Evolutionary conservation across 192 early-diverging fungal genomes (phyloP), one percentile per base, ranked within the genome.

Genomic region (Entophlyctis luteolus): DNA sequence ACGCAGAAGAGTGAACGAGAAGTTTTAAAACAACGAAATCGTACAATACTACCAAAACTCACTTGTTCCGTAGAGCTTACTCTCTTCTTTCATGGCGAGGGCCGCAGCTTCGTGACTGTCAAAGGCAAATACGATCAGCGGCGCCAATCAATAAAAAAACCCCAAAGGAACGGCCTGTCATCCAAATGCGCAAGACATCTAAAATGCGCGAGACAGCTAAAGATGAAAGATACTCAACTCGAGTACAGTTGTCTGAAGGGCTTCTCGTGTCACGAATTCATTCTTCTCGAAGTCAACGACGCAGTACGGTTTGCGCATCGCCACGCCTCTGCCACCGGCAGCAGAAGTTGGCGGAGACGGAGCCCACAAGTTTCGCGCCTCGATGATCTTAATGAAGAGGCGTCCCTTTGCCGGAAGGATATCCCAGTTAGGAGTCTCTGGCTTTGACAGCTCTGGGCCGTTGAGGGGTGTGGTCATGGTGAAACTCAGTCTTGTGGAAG

Each of bases 281-380:
- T 77, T 82, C 70, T 80, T 82, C 33, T 83, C 81, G 55, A 83
- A 83, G 48, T 83, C 81, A 33, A 83, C 81, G 31, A 83, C 81
- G 59, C 80, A 82, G 55, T 83, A 83, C 10, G 80, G 81, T 34
- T 70, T 58, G 48, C 23, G 16, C 16, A 35, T 12, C 16, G 27
- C 20, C 46, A 12, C 12, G 29, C 8, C 49, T 8, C 25, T 20
- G 70, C 70, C 70, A 62, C 77, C 47, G 72, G 78, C 83, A 16
- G 37, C 55, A 29, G 37, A 14, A 38, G 20, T 46, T n/a, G n/a
- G n/a, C n/a, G n/a, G n/a, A 34, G 45, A 60, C 20, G 31, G 53
- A 42, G 22, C 27, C 22, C n/a, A 70, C n/a, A 82, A 65, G 62
- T 82, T 78, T 25, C 77, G 53, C 8, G 79, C 79, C 59, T 82